Percentiles rank a stretch among this genome's conserved stretches.
Evolutionary conservation across 495 filamentous ascomycete species (phyloP).

Genomic region (Tuber umbilicatum): DNA sequence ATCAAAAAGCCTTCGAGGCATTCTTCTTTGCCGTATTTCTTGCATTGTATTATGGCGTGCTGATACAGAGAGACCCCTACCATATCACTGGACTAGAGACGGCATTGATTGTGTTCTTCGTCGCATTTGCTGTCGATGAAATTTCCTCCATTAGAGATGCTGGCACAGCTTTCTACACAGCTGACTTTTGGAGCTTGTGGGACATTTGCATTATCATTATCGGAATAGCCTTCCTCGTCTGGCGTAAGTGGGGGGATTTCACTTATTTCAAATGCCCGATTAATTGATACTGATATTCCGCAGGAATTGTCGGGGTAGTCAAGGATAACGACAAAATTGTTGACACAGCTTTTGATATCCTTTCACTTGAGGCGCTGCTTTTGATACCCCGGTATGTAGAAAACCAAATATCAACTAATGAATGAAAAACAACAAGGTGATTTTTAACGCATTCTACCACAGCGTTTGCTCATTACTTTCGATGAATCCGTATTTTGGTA

Average conservation of each 20-base stretch:
- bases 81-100: slow-evolving; percentile 51
- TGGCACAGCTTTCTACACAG: slow-evolving; percentile 71
- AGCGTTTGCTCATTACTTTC: slow-evolving; percentile 82
- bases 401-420: slow-evolving; percentile 17
- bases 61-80: slow-evolving; percentile 55
- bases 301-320: slow-evolving; percentile 67
- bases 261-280: not conserved
- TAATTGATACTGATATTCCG: slow-evolving; percentile 8
- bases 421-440: slow-evolving; percentile 5
- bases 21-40: slow-evolving; percentile 79
- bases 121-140: slow-evolving; percentile 83
- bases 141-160: slow-evolving; percentile 75
- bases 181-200: slow-evolving; percentile 86
- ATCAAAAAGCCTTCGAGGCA: slow-evolving; percentile 84
- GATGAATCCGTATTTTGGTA: slow-evolving; percentile 86
- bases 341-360: slow-evolving; percentile 75
- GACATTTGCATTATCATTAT: slow-evolving; percentile 80
- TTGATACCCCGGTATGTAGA: slow-evolving; percentile 62
- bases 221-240: slow-evolving; percentile 62
- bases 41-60: slow-evolving; percentile 73
- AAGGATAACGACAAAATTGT: slow-evolving; percentile 57
- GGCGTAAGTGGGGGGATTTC: slow-evolving; percentile 52
- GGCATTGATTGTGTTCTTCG: slow-evolving; percentile 62
- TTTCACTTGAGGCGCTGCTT: slow-evolving; percentile 82
- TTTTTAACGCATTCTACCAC: slow-evolving; percentile 13